Evolutionary conservation across 495 filamentous ascomycete genomes (phyloP).

Genomic region (Xylaria castorea): DNA sequence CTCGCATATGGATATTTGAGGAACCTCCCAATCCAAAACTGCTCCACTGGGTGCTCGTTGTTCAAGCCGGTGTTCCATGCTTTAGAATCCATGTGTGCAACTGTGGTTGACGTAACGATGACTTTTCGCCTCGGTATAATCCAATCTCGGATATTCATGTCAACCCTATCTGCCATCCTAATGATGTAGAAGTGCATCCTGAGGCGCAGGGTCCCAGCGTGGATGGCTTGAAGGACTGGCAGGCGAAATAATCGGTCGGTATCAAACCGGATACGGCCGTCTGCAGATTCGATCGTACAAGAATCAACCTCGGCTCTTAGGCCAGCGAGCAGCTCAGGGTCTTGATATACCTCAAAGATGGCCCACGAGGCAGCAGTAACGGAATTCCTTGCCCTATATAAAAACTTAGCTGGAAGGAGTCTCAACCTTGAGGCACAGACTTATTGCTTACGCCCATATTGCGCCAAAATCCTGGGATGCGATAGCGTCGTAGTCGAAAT

Average conservation of each 20-base stretch:
- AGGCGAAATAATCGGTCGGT: conserved; percentile 33
- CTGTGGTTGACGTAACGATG: conserved; percentile 33
- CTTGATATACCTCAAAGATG: conserved; percentile 35
- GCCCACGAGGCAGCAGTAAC: conserved; percentile 31
- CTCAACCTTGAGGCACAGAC: not conserved
- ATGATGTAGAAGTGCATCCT: conserved; percentile 41
- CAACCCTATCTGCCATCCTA: conserved; percentile 30
- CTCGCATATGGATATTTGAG: conserved; percentile 30
- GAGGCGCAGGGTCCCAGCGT: conserved; percentile 43
- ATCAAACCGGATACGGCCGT: conserved; percentile 34
- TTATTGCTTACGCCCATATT: conserved; percentile 21
- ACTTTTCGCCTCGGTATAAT: conserved; percentile 33
- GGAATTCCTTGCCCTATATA: conserved; percentile 32
- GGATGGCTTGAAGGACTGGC: conserved; percentile 42
- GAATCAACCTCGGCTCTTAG: conserved; percentile 31
- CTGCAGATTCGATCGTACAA: conserved; percentile 28
- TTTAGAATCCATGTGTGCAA: conserved; percentile 40
- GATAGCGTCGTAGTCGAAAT: conserved; percentile 37
- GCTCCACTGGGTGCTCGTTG: conserved; percentile 37
- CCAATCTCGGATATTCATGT: conserved; percentile 39
- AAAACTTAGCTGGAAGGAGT: conserved; percentile 12
- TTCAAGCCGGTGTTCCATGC: conserved; percentile 37
- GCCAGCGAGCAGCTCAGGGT: conserved; percentile 31
- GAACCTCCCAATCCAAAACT: conserved; percentile 42
- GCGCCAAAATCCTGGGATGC: conserved; percentile 41